Base-by-base conservation (phyloP, 768 basidiomycete species). In the Crassisporium funariophilum region DNA sequence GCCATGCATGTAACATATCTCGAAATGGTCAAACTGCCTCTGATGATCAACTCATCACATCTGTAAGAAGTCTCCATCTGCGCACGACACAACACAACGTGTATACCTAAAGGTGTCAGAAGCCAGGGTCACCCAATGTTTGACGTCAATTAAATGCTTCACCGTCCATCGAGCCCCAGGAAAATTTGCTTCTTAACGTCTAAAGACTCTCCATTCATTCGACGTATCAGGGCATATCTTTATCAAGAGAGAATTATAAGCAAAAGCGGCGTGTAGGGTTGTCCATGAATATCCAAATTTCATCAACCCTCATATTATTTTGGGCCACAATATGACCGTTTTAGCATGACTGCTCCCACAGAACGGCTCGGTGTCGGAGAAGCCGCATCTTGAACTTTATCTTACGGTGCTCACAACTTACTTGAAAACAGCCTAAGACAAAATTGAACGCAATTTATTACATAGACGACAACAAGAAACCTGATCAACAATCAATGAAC, bases 341-440 rank as follows among this genome's bases (percentile, higher is more conserved):
- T 41, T 21, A 41, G 54, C 8, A 44, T 36, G 36, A 25, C 24
- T 12, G 41, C 22, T 41, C 62, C 59, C 40, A 46, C 35, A 46
- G 20, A 19, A 35, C 47, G 62, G 60, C 56, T 41, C 56, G 44
- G 27, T 40, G 29, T 37, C 22, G 38, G 35, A 40, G 34, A 38
- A 23, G 36, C 16, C n/a, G 21, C 33, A 65, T 69, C 65, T 61
- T 53, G 57, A 72, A 71, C 71, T 56, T 66, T 62, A 70, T 72
- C 65, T 65, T 13, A 8, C 15, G 20, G 22, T 46, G 46, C 61
- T 53, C 57, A 35, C 56, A 69, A 70, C 67, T 58, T 60, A 61
- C 56, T 54, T 52, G 31, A 50, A 50, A 53, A 38, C 40, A 34
- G 43, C 43, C 50, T 58, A 55, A 46, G 46, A 50, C 52, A 58